phyloP scores from a whole-genome alignment of 345 rosid species.

The Citrus glauca region DNA sequence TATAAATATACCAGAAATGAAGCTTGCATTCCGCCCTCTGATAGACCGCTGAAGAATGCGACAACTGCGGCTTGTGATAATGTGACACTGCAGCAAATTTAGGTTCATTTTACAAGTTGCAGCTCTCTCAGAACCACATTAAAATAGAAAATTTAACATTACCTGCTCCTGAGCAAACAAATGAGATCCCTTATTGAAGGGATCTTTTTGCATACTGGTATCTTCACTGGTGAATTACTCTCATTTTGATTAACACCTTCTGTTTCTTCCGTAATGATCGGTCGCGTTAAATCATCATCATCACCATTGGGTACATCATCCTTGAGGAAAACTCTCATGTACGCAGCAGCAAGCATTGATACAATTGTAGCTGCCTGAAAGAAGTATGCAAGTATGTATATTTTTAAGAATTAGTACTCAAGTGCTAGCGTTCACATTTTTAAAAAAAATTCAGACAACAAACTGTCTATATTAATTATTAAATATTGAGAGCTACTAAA shows the following conservation, averaged over 20 bases:
- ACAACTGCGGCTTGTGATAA: constrained; percentile 70
- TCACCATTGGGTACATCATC: constrained; percentile 30
- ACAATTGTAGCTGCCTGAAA: constrained; percentile 55
- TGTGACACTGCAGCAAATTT: constrained; percentile 41
- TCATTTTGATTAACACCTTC: constrained; percentile 16
- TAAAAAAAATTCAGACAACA: too few relatives aligned
- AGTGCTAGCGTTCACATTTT: too few relatives aligned
- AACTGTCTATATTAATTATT: too few relatives aligned
- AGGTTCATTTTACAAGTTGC: background rate
- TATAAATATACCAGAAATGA: constrained; percentile 49
- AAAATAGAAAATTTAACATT: background rate
- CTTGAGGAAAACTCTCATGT: constrained; percentile 80
- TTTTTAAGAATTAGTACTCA: too few relatives aligned
- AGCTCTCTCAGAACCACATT: background rate
- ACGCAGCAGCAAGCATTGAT: constrained; percentile 50
- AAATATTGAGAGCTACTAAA: too few relatives aligned
- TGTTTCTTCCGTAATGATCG: constrained; percentile 38
- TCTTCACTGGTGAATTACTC: constrained; percentile 11
- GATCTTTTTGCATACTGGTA: constrained; percentile 38
- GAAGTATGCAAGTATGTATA: background rate
- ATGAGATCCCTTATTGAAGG: constrained; percentile 51
- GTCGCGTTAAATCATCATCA: constrained; percentile 30
- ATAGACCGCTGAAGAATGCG: constrained; percentile 68
- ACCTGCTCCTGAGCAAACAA: constrained; percentile 61
- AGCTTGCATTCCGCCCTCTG: constrained; percentile 62